Percentiles rank a stretch among this genome's conserved stretches.
Conservation (phyloP, 2,329 filamentous ascomycete species). For the Paramyrothecium sp. region DNA sequence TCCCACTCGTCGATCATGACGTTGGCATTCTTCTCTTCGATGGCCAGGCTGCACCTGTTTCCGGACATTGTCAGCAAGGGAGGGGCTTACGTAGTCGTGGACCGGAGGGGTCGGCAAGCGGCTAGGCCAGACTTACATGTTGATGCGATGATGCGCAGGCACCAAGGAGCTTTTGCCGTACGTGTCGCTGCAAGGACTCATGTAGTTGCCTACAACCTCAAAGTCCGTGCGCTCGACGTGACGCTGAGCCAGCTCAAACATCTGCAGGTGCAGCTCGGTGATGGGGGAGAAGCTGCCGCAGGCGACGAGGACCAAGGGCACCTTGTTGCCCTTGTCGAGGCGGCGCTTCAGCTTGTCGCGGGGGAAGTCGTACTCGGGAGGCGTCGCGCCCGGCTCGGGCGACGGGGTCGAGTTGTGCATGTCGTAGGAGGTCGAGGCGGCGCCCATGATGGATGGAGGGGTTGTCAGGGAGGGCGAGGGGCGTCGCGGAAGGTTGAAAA, state of each 20-base stretch:
- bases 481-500: neutral
- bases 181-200: slow-evolving; percentile 22
- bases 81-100: neutral
- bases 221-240: slow-evolving; percentile 56
- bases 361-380: slow-evolving; percentile 57
- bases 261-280: slow-evolving; percentile 75
- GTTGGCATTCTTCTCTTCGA: slow-evolving; percentile 67
- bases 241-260: slow-evolving; percentile 86
- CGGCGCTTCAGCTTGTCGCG: slow-evolving; percentile 55
- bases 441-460: neutral
- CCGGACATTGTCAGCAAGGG: neutral
- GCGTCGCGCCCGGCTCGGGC: neutral
- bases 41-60: slow-evolving; percentile 66
- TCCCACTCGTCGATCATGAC: slow-evolving; percentile 26
- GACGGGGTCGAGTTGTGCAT: neutral
- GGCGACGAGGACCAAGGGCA: slow-evolving; percentile 65
- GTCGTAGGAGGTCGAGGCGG: neutral
- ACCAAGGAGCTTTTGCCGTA: slow-evolving; percentile 38
- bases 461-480: neutral
- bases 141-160: slow-evolving; percentile 33
- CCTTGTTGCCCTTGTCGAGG: slow-evolving; percentile 49
- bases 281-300: slow-evolving; percentile 74
- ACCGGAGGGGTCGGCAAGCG: neutral
- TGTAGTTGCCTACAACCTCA: slow-evolving; percentile 78
- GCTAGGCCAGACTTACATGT: slow-evolving; percentile 54